Evolutionary conservation across 805 yeast genomes (phyloP).

Genomic region (Ogataea glucozyma): DNA sequence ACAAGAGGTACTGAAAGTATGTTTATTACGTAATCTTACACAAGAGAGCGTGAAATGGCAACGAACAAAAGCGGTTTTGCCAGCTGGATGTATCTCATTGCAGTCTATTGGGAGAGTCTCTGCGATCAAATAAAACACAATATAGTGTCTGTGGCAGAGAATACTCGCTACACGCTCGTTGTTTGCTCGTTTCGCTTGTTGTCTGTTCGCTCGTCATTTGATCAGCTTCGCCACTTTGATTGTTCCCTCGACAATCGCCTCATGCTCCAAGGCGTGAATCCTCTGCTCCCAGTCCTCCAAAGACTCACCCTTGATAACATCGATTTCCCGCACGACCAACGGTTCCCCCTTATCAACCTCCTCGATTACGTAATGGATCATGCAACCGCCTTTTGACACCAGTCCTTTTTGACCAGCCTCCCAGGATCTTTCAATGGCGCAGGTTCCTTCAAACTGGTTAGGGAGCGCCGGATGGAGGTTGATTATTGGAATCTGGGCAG

Average conservation of each 20-base stretch:
- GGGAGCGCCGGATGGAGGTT: constrained; percentile 97
- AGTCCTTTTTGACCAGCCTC: constrained; percentile 87
- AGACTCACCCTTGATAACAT: constrained; percentile 68
- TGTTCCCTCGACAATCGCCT: constrained; percentile 92
- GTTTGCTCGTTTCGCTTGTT: no score
- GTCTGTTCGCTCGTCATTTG: no score
- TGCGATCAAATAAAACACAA: no score
- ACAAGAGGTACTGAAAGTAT: neutral
- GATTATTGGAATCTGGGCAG: constrained; percentile 71
- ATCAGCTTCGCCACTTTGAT: constrained; percentile 52
- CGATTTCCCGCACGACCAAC: constrained; percentile 75
- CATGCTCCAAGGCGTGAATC: constrained; percentile 83
- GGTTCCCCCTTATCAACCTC: constrained; percentile 96
- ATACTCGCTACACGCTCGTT: no score
- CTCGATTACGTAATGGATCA: constrained; percentile 96
- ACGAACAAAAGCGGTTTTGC: no score
- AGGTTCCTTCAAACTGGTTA: constrained; percentile 95
- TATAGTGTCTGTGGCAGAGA: no score
- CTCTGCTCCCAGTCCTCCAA: constrained; percentile 78
- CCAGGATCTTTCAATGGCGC: constrained; percentile 97
- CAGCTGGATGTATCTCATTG: no score
- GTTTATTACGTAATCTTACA: constrained; percentile 5
- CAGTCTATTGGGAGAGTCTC: no score
- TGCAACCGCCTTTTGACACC: constrained; percentile 79
- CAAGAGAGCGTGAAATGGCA: no score